Base-by-base conservation (phyloP, 139 green algal species). In the Picochlorum sp. region DNA sequence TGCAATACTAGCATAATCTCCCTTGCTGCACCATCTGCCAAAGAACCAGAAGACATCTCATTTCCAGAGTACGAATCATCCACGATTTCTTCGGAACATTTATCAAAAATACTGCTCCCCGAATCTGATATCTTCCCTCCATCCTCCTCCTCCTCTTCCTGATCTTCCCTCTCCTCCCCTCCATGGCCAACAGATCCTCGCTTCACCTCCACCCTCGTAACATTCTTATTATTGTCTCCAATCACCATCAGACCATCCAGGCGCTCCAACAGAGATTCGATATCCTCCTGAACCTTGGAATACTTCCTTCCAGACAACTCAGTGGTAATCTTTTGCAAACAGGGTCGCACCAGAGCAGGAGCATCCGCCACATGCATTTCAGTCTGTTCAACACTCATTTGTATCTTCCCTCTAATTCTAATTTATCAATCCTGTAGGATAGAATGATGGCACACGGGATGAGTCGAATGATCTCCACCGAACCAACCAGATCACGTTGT, bases 1-100 rank as follows among this genome's bases (percentile, higher is more conserved):
- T 70, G 64, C 69, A 90, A 69, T 13, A 88, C 74, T 5, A 65
- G 58, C 66, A 88, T 52, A 49, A 88, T 65, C 58, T 74, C 80
- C 26, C 5, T 2, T 20, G 23, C n/a, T 54, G 50, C 41, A 50
- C 49, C 38, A 45, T 54, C 21, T 23, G 21, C 14, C 26, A 52
- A 3, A 47, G 69, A 20, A 41, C 8, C 34, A 41, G 9, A 11
- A 41, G 34, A 41, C 34, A 1, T 41, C 34, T 41, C 34, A 11
- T 10, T 1, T 41, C 34, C 34, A 41, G 34, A 13, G 34, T 41
- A 41, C 34, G 9, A 41, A 41, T 41, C 34, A 41, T 41, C 8
- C 11, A 54, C 18, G 0, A n/a, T 54, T 18, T 15, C 21, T 9
- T 30, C 51, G 18, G 20, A 28, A 18, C 20, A 30, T 21, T 59